Conservation (phyloP, 345 rosid genomes). For the Conringia planisiliqua region DNA sequence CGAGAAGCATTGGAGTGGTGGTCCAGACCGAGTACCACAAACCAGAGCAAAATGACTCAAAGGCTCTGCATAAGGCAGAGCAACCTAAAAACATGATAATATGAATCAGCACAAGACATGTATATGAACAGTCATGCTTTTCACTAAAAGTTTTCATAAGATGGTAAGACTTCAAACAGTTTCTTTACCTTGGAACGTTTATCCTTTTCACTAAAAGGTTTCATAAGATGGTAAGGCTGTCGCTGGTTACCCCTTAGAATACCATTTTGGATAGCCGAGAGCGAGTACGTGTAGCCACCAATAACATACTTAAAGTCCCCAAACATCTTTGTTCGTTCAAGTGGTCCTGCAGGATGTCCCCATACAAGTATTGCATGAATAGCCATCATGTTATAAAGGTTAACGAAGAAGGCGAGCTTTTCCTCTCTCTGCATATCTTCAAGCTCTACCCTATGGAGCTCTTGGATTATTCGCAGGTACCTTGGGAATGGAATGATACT, state of each 20-base stretch:
- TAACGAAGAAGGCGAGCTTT: constrained; percentile 76
- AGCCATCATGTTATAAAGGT: constrained; percentile 87
- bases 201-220: constrained; percentile 71
- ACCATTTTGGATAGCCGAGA: constrained; percentile 82
- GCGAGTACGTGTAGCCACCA: constrained; percentile 71
- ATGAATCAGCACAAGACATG: neutral
- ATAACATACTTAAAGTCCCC: constrained; percentile 80
- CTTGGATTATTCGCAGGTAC: constrained; percentile 74
- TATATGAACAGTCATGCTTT: neutral
- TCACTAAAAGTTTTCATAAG: too few relatives aligned
- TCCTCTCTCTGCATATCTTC: constrained; percentile 67
- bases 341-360: constrained; percentile 70
- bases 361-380: constrained; percentile 71
- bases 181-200: constrained; percentile 53
- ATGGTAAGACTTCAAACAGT: neutral
- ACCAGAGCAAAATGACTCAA: constrained; percentile 73
- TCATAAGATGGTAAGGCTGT: constrained; percentile 75
- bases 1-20: constrained; percentile 68
- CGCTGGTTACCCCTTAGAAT: constrained; percentile 74
- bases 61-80: constrained; percentile 70
- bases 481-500: constrained; percentile 31
- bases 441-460: constrained; percentile 75
- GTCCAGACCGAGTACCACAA: constrained; percentile 78
- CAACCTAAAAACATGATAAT: constrained; percentile 39
- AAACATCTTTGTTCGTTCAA: constrained; percentile 66